Base-by-base conservation (phyloP, 2,329 filamentous ascomycete species). In the Cryphonectria radicalis region DNA sequence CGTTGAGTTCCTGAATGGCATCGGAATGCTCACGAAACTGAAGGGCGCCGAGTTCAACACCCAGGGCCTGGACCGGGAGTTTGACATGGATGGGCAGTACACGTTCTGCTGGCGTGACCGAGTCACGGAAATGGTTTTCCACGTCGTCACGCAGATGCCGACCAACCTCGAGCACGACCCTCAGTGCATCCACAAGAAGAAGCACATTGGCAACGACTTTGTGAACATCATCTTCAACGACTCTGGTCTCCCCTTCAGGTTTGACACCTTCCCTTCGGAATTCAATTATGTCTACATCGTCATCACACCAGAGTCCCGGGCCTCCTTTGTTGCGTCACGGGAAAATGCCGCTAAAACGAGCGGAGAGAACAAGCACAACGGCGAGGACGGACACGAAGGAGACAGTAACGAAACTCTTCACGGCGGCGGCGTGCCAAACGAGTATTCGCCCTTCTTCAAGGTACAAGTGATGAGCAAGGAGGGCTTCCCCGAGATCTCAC, bases 201-300 rank as follows among this genome's bases (percentile, higher is more conserved):
- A 91, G 3, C 97, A 98, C 78, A 96, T 98, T 73, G 96, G 96
- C 71, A 99, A 99, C 78, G 96, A 98, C 80, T 97, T 93, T 80
- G 96, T 99, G 78, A 98, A 97, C 79, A 97, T 99, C 76, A 92
- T 99, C 71, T 99, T 97, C 86, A 99, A 99, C 80, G 94, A 97
- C 77, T 98, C 95, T 2, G 95, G 96, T n/a, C 81, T 91, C 64
- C 92, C 93, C 0, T 98, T 97, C 83, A 88, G 89, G 68, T 97
- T 97, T 79, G 90, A 97, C 79, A 97, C 93, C 0, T 97, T 99
- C 76, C 94, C 94, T 0, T 97, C 94, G 0, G 92, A 95, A 70
- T 97, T 99, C 85, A 98, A 98, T 79, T 97, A 93, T 78, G 94
- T 99, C 78, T 94, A 98, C 79, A 98, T 99, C 77, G 92, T 98